A percentile compares a stretch with the other conserved stretches of the same genome.
Conservation (phyloP, 1,284 basidiomycete genomes). For the Acaromyces ingoldii region DNA sequence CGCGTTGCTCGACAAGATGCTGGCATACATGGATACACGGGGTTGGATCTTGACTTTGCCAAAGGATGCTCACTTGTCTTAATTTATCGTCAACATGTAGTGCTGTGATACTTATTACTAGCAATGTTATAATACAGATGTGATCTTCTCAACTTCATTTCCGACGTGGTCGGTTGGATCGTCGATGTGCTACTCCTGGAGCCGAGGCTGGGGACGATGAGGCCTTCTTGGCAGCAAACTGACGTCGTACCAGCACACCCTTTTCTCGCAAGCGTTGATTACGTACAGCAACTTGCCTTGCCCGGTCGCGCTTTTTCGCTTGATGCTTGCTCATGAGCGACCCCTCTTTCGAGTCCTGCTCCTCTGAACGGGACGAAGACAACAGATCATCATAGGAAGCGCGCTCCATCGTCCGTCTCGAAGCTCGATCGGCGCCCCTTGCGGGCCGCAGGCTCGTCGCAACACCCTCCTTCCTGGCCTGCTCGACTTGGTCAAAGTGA, state of each 20-base stretch:
- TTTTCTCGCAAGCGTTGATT: conserved; percentile 1
- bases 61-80: too few relatives aligned
- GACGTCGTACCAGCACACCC: not conserved
- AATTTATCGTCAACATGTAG: too few relatives aligned
- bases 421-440: not conserved
- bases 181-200: too few relatives aligned
- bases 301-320: not conserved
- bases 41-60: conserved; percentile 11
- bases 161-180: too few relatives aligned
- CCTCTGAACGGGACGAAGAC: too few relatives aligned
- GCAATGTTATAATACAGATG: too few relatives aligned
- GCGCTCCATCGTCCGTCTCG: conserved; percentile 2
- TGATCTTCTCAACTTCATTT: too few relatives aligned
- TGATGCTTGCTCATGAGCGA: conserved; percentile 6
- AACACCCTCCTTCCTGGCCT: not conserved
- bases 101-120: too few relatives aligned
- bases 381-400: too few relatives aligned
- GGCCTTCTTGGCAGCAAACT: not conserved
- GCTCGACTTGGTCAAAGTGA: not conserved
- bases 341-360: too few relatives aligned
- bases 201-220: not conserved
- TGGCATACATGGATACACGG: conserved; percentile 10
- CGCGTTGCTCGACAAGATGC: conserved; percentile 12
- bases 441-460: conserved; percentile 1
- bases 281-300: not conserved